phyloP scores from a whole-genome alignment of 352 stramenopile species.

The Globisporangium polare region DNA sequence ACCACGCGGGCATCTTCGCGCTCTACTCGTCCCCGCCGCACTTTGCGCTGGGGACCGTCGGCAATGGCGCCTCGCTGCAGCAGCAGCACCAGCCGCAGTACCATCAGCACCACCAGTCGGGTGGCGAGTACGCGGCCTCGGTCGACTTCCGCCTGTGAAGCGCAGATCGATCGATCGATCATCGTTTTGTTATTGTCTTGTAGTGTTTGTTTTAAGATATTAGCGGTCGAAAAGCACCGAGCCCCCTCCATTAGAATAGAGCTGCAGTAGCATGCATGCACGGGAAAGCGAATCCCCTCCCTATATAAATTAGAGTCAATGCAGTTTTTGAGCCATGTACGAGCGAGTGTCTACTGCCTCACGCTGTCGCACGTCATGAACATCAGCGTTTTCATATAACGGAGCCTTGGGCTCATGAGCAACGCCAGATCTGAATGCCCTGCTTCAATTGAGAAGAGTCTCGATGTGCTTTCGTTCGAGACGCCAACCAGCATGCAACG shows the following conservation, averaged over 20 bases:
- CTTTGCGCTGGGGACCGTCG: background rate
- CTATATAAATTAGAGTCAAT: background rate
- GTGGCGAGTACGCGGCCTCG: background rate
- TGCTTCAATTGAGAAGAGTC: too few relatives aligned
- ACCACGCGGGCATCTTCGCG: background rate
- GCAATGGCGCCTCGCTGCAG: background rate
- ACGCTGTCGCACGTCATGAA: too few relatives aligned
- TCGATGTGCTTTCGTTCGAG: too few relatives aligned
- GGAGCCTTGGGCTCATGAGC: too few relatives aligned
- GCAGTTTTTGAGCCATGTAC: background rate
- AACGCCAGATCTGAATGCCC: too few relatives aligned
- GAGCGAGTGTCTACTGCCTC: background rate
- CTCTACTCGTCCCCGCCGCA: background rate
- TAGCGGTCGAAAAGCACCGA: background rate
- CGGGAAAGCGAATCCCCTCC: too few relatives aligned
- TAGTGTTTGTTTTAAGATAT: slow-evolving; percentile 6
- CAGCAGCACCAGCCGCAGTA: too few relatives aligned
- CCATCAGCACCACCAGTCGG: background rate
- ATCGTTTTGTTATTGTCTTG: background rate
- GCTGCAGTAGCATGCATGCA: background rate
- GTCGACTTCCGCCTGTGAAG: slow-evolving; percentile 3
- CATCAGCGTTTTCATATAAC: too few relatives aligned
- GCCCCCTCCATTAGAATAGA: background rate
- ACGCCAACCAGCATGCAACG: too few relatives aligned
- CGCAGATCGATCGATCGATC: background rate